Percentiles rank a stretch among this genome's conserved stretches.
phyloP scores from a whole-genome alignment of 306 rosid species.

The Lupinus albus region DNA sequence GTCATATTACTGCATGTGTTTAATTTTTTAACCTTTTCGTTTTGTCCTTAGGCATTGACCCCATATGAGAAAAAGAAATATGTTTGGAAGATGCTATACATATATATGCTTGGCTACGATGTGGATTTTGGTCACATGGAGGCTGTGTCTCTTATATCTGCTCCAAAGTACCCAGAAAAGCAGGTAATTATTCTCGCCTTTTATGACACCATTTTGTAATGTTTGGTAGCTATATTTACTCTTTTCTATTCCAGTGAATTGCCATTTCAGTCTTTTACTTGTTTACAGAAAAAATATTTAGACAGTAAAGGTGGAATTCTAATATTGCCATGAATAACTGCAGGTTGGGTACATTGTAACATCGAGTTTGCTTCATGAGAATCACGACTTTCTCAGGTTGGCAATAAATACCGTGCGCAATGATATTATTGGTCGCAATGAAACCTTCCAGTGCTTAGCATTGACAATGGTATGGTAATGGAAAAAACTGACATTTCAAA shows the following conservation, averaged over 20 bases:
- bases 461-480: slow-evolving; percentile 88
- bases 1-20: slow-evolving; percentile 12
- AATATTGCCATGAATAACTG: slow-evolving; percentile 45
- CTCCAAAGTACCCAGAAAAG: slow-evolving; percentile 99
- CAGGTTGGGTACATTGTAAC: slow-evolving; percentile 99
- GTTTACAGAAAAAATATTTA: slow-evolving; percentile 29
- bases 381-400: slow-evolving; percentile 98
- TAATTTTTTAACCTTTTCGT: slow-evolving; percentile 35
- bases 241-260: slow-evolving; percentile 15
- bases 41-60: slow-evolving; percentile 73
- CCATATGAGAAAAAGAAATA: slow-evolving; percentile 98
- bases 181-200: slow-evolving; percentile 55
- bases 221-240: neutral
- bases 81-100: slow-evolving; percentile 99
- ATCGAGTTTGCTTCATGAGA: slow-evolving; percentile 90
- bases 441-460: slow-evolving; percentile 95
- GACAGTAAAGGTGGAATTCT: slow-evolving; percentile 33
- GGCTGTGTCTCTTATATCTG: slow-evolving; percentile 98
- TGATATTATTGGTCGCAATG: slow-evolving; percentile 97
- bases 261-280: slow-evolving; percentile 31
- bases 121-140: slow-evolving; percentile 99
- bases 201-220: slow-evolving; percentile 5
- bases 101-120: slow-evolving; percentile 95
- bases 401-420: slow-evolving; percentile 98
- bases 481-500: slow-evolving; percentile 28